Evolutionary conservation across 2,329 filamentous ascomycete genomes (phyloP).

Genomic region (Aspergillus vadensis): DNA sequence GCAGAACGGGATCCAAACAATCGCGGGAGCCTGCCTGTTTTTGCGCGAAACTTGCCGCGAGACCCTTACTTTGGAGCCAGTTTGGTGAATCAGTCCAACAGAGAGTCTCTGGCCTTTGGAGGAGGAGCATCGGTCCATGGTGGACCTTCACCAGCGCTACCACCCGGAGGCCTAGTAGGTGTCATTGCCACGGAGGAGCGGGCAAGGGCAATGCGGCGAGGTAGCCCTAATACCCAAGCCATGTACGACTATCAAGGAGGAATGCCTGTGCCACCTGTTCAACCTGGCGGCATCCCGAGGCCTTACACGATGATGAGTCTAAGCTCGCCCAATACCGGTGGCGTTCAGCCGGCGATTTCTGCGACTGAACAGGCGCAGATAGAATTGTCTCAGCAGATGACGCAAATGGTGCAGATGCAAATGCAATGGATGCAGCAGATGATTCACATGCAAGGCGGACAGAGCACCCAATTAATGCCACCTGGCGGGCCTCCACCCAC

Average conservation of each 20-base stretch:
- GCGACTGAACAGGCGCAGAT: conserved; percentile 73
- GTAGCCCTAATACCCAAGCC: conserved; percentile 69
- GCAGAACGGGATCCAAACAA: conserved; percentile 45
- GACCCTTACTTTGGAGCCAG: conserved; percentile 84
- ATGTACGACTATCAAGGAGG: conserved; percentile 41
- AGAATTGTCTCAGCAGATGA: conserved; percentile 81
- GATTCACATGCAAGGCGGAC: conserved; percentile 63
- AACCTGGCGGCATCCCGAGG: conserved; percentile 36
- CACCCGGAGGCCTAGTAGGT: conserved; percentile 78
- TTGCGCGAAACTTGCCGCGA: conserved; percentile 77
- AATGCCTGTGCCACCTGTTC: conserved; percentile 31
- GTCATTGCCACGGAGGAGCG: conserved; percentile 86
- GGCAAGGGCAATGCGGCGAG: conserved; percentile 73
- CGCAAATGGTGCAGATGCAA: conserved; percentile 88
- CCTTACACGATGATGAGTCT: conserved; percentile 42
- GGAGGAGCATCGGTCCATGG: conserved; percentile 55
- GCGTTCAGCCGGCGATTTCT: conserved; percentile 46
- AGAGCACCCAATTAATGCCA: conserved; percentile 34
- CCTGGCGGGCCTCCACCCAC: conserved; percentile 32
- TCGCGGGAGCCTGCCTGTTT: conserved; percentile 68
- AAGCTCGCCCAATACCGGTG: conserved; percentile 23
- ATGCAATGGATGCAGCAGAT: conserved; percentile 85
- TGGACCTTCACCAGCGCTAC: conserved; percentile 46
- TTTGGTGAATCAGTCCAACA: conserved; percentile 68
- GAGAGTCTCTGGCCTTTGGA: conserved; percentile 73